Evolutionary conservation across 2,329 filamentous ascomycete species (phyloP), one percentile per base, ranked within the genome.

Genomic region (Exserohilum rostratum): DNA sequence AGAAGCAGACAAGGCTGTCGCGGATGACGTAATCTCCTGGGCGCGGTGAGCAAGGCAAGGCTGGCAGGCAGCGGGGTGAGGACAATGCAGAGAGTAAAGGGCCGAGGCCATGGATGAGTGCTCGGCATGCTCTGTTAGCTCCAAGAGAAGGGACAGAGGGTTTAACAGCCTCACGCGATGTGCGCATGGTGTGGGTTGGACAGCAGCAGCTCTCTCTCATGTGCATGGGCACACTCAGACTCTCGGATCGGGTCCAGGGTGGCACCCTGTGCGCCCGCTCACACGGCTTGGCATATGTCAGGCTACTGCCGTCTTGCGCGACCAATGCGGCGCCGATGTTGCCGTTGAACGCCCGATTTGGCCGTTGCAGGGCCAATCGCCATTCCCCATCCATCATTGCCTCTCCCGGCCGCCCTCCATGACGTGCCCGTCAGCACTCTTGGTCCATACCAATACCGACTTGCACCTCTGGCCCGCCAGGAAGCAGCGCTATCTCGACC

Each of bases 331-430:
- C 51, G 58, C 65, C 55, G 55, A 57, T 47, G 39, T 54, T 4
- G 22, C 18, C 43, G 43, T 46, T 46, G 43, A 35, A 29, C 39
- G 39, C 39, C 39, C 39, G 39, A 43, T 30, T 30, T 30, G 39
- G 30, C 20, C 53, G 53, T 48, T 55, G 37, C 22, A 48, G 50
- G 43, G 51, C 49, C 53, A 65, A 63, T 68, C 59, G 60, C 58
- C 50, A 61, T 62, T 52, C 27, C 35, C 35, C 37, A 63, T 63
- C 64, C 60, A 71, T 73, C 69, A 62, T 58, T 71, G 44, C 70
- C 67, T 29, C 30, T 58, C 59, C 49, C 15, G 65, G 68, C 50
- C 38, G 22, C 42, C 51, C 66, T 64, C 64, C 31, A 70, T 73
- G 70, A 73, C 70, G 70, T 71, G 50, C 39, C 54, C 39, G 44